Evolutionary conservation across 441 rosid species (phyloP).

Genomic region (Oxalis stricta): DNA sequence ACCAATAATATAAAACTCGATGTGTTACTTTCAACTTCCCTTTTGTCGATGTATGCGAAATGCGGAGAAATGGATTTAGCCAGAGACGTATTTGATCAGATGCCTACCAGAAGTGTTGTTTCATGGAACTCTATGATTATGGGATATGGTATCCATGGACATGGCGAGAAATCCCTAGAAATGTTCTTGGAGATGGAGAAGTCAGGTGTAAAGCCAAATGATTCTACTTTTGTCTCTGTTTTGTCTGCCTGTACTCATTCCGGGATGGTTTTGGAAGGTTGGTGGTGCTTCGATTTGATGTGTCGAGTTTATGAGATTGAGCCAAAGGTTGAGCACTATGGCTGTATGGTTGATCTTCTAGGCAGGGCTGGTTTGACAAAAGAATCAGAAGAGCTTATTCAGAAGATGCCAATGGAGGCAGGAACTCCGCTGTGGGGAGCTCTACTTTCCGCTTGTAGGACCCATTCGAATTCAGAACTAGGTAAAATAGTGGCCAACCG

Average conservation of each 20-base stretch:
- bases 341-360: conserved; percentile 29
- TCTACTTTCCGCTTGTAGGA: conserved; percentile 23
- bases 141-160: conserved; percentile 28
- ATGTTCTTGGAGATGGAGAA: conserved; percentile 25
- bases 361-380: conserved; percentile 20
- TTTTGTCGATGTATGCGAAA: conserved; percentile 30
- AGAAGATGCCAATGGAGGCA: conserved; percentile 13
- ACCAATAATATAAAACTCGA: conserved; percentile 13
- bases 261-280: conserved; percentile 28
- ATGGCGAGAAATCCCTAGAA: conserved; percentile 20
- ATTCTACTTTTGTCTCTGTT: conserved; percentile 18
- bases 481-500: conserved; percentile 23
- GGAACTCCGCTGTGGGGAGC: conserved; percentile 24
- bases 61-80: conserved; percentile 25
- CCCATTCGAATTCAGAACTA: conserved; percentile 14
- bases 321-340: conserved; percentile 25
- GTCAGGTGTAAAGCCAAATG: conserved; percentile 19
- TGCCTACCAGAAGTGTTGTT: conserved; percentile 19
- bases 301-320: conserved; percentile 21
- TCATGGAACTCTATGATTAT: conserved; percentile 31
- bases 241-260: conserved; percentile 24
- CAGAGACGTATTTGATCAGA: conserved; percentile 20
- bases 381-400: conserved; percentile 16
- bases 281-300: conserved; percentile 29
- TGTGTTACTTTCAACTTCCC: conserved; percentile 23